These are phyloP conservation scores for Cajanus cajan DNA, from an alignment of 306 rosid species.

Conservation along the genomic window DNA sequence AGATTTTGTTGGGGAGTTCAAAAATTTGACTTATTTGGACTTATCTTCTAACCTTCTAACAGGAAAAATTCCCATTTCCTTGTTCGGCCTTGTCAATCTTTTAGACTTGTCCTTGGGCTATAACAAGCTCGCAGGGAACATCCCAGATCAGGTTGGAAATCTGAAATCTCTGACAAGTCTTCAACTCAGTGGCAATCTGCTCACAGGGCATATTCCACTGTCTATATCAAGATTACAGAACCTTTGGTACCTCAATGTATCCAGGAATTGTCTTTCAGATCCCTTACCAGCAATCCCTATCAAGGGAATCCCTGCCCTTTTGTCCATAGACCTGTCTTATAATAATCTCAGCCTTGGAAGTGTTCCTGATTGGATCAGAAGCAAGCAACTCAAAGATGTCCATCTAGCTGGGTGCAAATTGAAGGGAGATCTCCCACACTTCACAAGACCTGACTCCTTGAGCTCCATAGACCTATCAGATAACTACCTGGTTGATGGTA, in stretches of 20 bases:
- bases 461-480: conserved; percentile 84
- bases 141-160: conserved; percentile 67
- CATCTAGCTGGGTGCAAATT: conserved; percentile 82
- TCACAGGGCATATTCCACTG: conserved; percentile 66
- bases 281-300: conserved; percentile 62
- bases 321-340: conserved; percentile 87
- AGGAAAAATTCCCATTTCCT: conserved; percentile 68
- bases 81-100: conserved; percentile 65
- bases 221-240: conserved; percentile 71
- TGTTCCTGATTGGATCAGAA: conserved; percentile 85
- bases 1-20: conserved; percentile 55
- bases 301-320: conserved; percentile 70
- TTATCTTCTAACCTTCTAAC: conserved; percentile 69
- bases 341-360: conserved; percentile 71
- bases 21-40: conserved; percentile 62
- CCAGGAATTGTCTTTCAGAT: conserved; percentile 68
- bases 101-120: conserved; percentile 67
- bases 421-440: conserved; percentile 70
- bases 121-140: conserved; percentile 75
- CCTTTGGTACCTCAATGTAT: conserved; percentile 84
- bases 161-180: conserved; percentile 71
- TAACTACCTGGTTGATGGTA: conserved; percentile 57
- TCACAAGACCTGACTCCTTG: conserved; percentile 57
- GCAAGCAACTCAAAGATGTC: conserved; percentile 66
- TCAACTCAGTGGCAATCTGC: conserved; percentile 62